These are phyloP conservation scores for Fusarium sambucinum DNA, from an alignment of 2,329 filamentous ascomycete genomes.

Conservation along the genomic window DNA sequence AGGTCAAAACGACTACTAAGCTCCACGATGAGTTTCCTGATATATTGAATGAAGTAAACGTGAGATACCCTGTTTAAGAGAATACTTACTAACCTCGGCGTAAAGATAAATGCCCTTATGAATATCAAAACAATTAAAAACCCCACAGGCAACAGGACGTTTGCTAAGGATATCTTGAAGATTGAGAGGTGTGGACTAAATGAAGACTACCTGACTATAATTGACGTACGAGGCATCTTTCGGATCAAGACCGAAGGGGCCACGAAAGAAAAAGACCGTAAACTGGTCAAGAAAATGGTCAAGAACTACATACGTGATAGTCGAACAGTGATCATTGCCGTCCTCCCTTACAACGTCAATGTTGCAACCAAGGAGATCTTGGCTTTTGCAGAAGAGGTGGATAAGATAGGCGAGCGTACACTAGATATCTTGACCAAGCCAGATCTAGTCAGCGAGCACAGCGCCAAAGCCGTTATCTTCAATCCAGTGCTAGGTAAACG, in stretches of 20 bases:
- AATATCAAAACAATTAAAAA: not conserved
- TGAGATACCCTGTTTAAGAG: no score
- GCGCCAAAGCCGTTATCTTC: not conserved
- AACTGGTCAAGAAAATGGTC: not conserved
- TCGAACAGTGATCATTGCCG: not conserved
- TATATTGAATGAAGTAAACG: not conserved
- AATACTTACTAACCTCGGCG: no score
- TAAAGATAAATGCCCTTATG: not conserved
- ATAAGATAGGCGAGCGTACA: not conserved
- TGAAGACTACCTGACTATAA: not conserved
- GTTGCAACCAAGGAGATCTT: constrained; percentile 1
- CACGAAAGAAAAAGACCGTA: not conserved
- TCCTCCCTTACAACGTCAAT: not conserved
- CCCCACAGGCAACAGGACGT: not conserved
- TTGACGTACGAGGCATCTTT: not conserved
- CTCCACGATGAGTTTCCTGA: not conserved
- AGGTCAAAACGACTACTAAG: not conserved
- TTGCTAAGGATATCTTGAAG: not conserved
- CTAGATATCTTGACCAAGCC: not conserved
- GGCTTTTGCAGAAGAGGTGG: not conserved
- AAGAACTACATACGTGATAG: not conserved
- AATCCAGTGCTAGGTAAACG: not conserved
- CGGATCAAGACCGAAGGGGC: not conserved
- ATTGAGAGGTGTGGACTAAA: not conserved
- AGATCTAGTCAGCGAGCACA: not conserved